phyloP scores from a whole-genome alignment of 177 flowering plant genomes.

The Telopea speciosissima region DNA sequence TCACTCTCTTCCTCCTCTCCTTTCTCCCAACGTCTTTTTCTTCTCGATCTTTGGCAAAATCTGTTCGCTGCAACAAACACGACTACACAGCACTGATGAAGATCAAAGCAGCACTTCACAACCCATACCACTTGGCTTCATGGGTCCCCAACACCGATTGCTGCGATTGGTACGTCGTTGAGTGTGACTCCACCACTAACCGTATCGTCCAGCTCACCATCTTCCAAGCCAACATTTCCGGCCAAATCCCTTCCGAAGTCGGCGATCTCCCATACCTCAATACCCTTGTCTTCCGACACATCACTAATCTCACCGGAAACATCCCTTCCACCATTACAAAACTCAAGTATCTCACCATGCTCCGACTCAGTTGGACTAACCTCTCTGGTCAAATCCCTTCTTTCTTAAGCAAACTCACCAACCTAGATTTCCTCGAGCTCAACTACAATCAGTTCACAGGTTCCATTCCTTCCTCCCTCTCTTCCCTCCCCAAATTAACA shows the following conservation, averaged over 20 bases:
- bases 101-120: conserved; percentile 22
- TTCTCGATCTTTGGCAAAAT: neutral
- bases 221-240: conserved; percentile 15
- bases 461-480: conserved; percentile 9
- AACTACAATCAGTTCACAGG: conserved; percentile 4
- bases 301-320: conserved; percentile 2
- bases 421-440: conserved; percentile 5
- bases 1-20: neutral
- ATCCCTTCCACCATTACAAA: neutral
- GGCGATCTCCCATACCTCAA: neutral
- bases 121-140: conserved; percentile 20
- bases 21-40: neutral
- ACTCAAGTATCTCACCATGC: neutral
- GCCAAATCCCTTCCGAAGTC: conserved; percentile 12
- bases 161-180: conserved; percentile 24
- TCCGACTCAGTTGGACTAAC: neutral
- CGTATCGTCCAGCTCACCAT: conserved; percentile 19
- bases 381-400: conserved; percentile 14
- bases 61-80: conserved; percentile 18
- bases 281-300: neutral
- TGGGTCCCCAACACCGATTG: conserved; percentile 27
- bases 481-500: neutral
- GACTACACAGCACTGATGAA: conserved; percentile 24
- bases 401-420: conserved; percentile 4
- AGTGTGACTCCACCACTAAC: conserved; percentile 15